A percentile compares a stretch with the other conserved stretches of the same genome.
phyloP scores from a whole-genome alignment of 805 yeast species.

The Hanseniaspora taiwanica region DNA sequence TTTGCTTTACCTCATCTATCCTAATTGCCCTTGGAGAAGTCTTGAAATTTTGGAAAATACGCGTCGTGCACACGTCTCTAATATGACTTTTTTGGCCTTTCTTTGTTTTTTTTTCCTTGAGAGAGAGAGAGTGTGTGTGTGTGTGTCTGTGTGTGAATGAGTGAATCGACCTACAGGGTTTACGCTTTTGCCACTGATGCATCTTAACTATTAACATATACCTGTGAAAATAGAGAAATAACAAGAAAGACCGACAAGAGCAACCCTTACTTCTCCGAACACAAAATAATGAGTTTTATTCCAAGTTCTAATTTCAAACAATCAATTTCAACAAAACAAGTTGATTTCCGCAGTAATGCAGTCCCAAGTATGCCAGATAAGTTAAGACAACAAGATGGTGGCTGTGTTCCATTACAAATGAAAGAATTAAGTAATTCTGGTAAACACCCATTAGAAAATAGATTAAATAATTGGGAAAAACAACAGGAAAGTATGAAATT shows the following conservation, averaged over 20 bases:
- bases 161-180: too few species aligned
- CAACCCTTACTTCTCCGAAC: neutral
- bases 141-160: too few species aligned
- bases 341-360: conserved; percentile 41
- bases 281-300: conserved; percentile 31
- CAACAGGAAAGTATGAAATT: conserved; percentile 57
- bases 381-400: conserved; percentile 53
- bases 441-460: conserved; percentile 75
- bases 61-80: too few species aligned
- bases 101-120: too few species aligned
- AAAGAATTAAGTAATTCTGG: conserved; percentile 43
- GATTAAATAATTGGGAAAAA: conserved; percentile 68
- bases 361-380: conserved; percentile 63
- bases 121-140: too few species aligned
- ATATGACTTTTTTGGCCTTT: too few species aligned
- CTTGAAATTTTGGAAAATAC: too few species aligned
- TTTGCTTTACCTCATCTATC: too few species aligned
- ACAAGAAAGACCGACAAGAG: neutral
- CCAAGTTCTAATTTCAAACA: conserved; percentile 38
- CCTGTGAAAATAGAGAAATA: too few species aligned
- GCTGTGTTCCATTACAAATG: conserved; percentile 30
- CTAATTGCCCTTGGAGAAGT: too few species aligned
- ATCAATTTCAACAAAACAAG: conserved; percentile 36
- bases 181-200: neutral
- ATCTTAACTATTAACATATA: too few species aligned